Evolutionary conservation across 2,329 filamentous ascomycete genomes (phyloP).

Genomic region (Aspergillus transmontanensis): DNA sequence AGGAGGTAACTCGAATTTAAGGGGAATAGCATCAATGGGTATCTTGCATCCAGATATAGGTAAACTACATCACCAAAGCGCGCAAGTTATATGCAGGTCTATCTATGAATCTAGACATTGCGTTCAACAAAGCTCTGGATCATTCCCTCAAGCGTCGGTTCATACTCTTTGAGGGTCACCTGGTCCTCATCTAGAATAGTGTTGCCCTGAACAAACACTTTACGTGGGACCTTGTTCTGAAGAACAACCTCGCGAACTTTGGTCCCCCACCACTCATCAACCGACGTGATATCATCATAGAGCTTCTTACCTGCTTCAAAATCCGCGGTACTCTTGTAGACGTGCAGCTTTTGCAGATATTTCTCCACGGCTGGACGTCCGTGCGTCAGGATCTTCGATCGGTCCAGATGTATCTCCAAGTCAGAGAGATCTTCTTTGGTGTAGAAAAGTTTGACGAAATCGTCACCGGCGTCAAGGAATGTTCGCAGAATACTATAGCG

Average conservation of each 20-base stretch:
- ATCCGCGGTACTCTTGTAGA: conserved; percentile 91
- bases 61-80: background rate
- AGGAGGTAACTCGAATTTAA: background rate
- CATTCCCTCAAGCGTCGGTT: conserved; percentile 76
- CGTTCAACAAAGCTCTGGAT: conserved; percentile 77
- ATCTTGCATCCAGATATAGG: background rate
- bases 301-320: conserved; percentile 74
- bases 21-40: background rate
- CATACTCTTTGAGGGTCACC: conserved; percentile 82
- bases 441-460: conserved; percentile 82
- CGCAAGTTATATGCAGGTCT: background rate
- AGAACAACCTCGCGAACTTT: conserved; percentile 70
- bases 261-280: conserved; percentile 81
- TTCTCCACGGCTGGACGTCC: conserved; percentile 81
- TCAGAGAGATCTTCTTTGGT: conserved; percentile 75
- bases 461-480: conserved; percentile 81
- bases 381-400: conserved; percentile 79
- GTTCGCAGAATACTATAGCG: conserved; percentile 78
- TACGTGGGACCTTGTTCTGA: conserved; percentile 61
- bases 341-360: conserved; percentile 87
- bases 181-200: conserved; percentile 71
- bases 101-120: conserved; percentile 37
- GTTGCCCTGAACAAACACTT: conserved; percentile 90
- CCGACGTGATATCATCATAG: conserved; percentile 81
- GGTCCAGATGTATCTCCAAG: conserved; percentile 79